Percentiles rank a stretch among this genome's conserved stretches.
Evolutionary conservation across 179 eudicot genomes (phyloP).

Genomic region (Spergularia azorica): DNA sequence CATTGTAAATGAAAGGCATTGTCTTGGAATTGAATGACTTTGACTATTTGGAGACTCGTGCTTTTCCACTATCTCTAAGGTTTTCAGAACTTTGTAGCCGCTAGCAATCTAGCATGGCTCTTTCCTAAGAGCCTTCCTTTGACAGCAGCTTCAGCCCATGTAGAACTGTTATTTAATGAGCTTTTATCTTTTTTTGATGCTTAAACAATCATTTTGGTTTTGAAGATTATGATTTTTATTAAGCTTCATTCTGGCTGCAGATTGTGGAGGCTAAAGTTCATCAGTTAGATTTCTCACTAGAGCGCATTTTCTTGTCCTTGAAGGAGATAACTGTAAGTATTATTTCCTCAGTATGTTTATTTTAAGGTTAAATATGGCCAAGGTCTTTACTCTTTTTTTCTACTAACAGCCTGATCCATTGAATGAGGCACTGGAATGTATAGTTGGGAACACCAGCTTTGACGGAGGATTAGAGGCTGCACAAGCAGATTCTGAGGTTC

Average conservation of each 20-base stretch:
- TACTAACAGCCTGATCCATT: constrained; percentile 82
- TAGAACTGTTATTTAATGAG: constrained; percentile 1
- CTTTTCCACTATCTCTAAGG: too few relatives aligned
- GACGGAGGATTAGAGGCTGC: constrained; percentile 59
- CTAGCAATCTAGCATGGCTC: too few relatives aligned
- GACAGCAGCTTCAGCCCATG: background rate
- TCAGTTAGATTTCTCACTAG: constrained; percentile 77
- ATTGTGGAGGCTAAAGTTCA: constrained; percentile 87
- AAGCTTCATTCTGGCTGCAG: constrained; percentile 39
- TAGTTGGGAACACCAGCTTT: constrained; percentile 55
- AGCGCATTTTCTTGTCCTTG: constrained; percentile 85
- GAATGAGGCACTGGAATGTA: constrained; percentile 77
- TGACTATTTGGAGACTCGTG: too few relatives aligned
- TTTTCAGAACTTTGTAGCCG: too few relatives aligned
- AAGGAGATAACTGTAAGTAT: constrained; percentile 74
- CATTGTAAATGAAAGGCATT: background rate
- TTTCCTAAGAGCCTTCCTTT: constrained; percentile 4
- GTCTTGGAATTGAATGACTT: background rate
- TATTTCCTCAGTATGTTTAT: background rate
- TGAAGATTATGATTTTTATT: background rate
- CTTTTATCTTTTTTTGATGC: background rate
- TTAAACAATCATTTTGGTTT: background rate
- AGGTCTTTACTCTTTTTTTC: constrained; percentile 4
- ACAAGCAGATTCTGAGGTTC: constrained; percentile 69
- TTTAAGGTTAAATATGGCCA: background rate